Base-by-base conservation (phyloP, 805 yeast species). In the Candida corydali region DNA sequence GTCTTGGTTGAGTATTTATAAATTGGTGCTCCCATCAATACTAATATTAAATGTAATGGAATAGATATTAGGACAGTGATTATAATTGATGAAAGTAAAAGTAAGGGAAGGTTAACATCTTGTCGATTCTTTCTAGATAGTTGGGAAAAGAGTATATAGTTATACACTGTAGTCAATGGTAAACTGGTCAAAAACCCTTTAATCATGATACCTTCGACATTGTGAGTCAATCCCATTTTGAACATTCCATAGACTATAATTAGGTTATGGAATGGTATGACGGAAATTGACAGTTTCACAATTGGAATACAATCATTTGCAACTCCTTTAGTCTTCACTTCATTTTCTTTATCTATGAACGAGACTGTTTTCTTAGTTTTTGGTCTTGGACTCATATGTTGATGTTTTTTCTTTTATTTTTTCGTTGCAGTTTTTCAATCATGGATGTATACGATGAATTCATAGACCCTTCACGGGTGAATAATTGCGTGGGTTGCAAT, bases 371-470 rank as follows among this genome's bases (percentile, higher is more conserved):
- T 34, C 22, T 27, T 34, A 3, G 32, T 6, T 9, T 22, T 27
- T 11, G 27, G 17, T 27, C 27, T 26, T 12, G 7, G 11, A 29
- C 24, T 27, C 19, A 15, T 27, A 8, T 5, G 9, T 12, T 15
- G 12, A 9, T 30, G 12, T 20, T 30, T 9, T 30, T 20, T 9
- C 15, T n/a, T 4, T 8, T n/a, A 5, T 16, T 30, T 12, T 19
- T 18, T 30, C 15, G 5, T 30, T n/a, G 15, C n/a, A n/a, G n/a
- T n/a, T n/a, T n/a, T n/a, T n/a, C n/a, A n/a, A n/a, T n/a, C n/a
- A 87, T 87, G 96, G 86, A 86, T 50, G 82, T 83, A 11, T 85
- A 83, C 57, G 78, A 82, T 45, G 87, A 84, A 55, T 69, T 87
- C 46, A 69, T 84, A 32, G 83, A 77, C 46, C 94, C 96, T 2